Conservation (phyloP, 192 early-diverging fungal species). For the Gamsiella multidivaricata region DNA sequence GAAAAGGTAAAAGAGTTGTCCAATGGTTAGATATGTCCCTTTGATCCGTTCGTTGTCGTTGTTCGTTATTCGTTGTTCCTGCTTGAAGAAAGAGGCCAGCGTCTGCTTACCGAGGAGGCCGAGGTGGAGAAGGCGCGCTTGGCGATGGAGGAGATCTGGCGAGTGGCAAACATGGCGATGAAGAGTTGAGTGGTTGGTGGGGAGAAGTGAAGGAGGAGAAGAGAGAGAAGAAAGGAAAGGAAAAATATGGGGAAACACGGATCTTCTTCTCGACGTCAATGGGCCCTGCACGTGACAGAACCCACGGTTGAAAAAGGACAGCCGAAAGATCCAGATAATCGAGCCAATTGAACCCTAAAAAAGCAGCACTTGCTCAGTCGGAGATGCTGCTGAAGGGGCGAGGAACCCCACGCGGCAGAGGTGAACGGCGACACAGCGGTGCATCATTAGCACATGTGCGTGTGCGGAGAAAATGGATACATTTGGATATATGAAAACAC, state of each 20-base stretch:
- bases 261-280: neutral
- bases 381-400: conserved; percentile 12
- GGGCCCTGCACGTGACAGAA: conserved; percentile 1
- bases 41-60: neutral
- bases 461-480: too few relatives aligned
- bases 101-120: conserved; percentile 57
- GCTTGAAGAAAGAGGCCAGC: too few relatives aligned
- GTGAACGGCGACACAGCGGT: too few relatives aligned
- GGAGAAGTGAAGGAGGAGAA: conserved; percentile 5
- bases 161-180: conserved; percentile 38
- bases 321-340: neutral
- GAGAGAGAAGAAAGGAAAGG: neutral
- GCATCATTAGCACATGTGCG: too few relatives aligned
- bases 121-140: conserved; percentile 71
- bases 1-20: neutral
- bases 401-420: neutral
- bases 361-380: conserved; percentile 2
- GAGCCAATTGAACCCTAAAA: neutral
- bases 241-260: neutral
- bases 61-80: neutral
- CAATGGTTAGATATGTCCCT: too few relatives aligned
- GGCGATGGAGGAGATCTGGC: conserved; percentile 48
- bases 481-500: too few relatives aligned
- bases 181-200: conserved; percentile 8
- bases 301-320: neutral